Base-by-base conservation (phyloP, 208 protist species). In the Acanthamoeba healyi region DNA sequence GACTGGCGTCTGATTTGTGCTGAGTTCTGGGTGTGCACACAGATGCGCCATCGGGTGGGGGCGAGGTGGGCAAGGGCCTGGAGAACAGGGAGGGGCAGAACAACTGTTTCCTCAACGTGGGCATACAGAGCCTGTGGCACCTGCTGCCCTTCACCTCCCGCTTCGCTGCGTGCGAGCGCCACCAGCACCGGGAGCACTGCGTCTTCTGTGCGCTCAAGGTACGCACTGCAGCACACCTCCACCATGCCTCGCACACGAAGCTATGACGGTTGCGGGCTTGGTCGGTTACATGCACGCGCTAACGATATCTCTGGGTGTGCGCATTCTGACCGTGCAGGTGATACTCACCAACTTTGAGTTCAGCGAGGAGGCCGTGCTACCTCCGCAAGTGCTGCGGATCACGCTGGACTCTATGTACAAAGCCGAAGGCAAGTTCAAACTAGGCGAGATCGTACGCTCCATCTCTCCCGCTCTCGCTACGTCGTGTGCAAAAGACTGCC, bases 171-270 rank as follows among this genome's bases (percentile, higher is more conserved):
- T 46, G 42, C 74, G 38, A 46, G 26, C 34, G 17, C 26, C 74
- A 86, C 46, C 74, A 32, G 14, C 74, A 86, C 46, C 74, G 32
- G 10, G 42, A 86, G 40, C 74, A 46, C 74, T 86, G 74, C 42
- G 74, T 86, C 74, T 86, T 86, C 46, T 86, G 74, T n/a, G 74
- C 74, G 1, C 42, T 86, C 40, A 86, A 86, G 46, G 74, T 86
- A 44, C 22, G 44, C 26, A 29, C n/a, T 81, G 34, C 36, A n/a
- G n/a, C n/a, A n/a, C n/a, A n/a, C n/a, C n/a, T n/a, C n/a, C n/a
- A n/a, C n/a, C n/a, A n/a, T n/a, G n/a, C n/a, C n/a, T n/a, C n/a
- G n/a, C n/a, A n/a, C n/a, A n/a, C n/a, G n/a, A n/a, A n/a, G n/a
- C n/a, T n/a, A n/a, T n/a, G n/a, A n/a, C n/a, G n/a, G n/a, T n/a